Evolutionary conservation across 1,284 basidiomycete genomes (phyloP).

Genomic region (Fomitopsis schrenkii): DNA sequence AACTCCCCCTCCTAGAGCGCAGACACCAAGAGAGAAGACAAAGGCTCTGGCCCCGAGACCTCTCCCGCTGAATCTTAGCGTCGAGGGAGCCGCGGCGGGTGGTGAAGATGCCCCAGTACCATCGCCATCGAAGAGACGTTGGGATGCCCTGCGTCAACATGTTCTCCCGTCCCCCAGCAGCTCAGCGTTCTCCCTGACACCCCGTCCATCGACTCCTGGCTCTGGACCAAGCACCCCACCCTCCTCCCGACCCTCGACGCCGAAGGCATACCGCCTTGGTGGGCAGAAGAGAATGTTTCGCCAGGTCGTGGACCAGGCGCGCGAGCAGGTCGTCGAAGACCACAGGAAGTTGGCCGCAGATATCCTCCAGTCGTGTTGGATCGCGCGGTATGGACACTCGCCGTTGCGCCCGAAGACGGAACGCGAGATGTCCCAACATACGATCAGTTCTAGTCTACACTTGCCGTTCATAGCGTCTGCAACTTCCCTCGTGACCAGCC

Average conservation of each 20-base stretch:
- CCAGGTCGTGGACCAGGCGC: slow-evolving; percentile 57
- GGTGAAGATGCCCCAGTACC: slow-evolving; percentile 17
- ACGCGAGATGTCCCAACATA: slow-evolving; percentile 31
- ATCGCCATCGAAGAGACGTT: slow-evolving; percentile 42
- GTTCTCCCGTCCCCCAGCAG: slow-evolving; percentile 35
- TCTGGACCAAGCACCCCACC: slow-evolving; percentile 19
- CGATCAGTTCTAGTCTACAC: slow-evolving; percentile 35
- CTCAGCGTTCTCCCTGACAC: slow-evolving; percentile 14
- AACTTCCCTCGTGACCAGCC: slow-evolving; percentile 25
- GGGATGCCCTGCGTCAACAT: slow-evolving; percentile 50
- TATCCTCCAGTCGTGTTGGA: slow-evolving; percentile 47
- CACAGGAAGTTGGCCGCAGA: slow-evolving; percentile 44
- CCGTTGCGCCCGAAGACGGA: slow-evolving; percentile 29
- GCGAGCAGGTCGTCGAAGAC: slow-evolving; percentile 42
- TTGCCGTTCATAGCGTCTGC: slow-evolving; percentile 47
- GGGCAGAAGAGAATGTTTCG: slow-evolving; percentile 46
- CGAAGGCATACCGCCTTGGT: slow-evolving; percentile 53
- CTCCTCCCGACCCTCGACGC: slow-evolving; percentile 31
- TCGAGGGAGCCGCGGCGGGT: neutral
- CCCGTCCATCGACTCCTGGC: slow-evolving; percentile 21
- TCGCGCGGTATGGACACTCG: slow-evolving; percentile 35
- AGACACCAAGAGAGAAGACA: slow-evolving; percentile 1
- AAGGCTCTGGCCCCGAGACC: slow-evolving; percentile 2
- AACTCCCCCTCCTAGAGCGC: neutral
- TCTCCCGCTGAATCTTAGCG: slow-evolving; percentile 14